phyloP scores from a whole-genome alignment of 2,329 filamentous ascomycete species.

The Plectosphaerella sp. region DNA sequence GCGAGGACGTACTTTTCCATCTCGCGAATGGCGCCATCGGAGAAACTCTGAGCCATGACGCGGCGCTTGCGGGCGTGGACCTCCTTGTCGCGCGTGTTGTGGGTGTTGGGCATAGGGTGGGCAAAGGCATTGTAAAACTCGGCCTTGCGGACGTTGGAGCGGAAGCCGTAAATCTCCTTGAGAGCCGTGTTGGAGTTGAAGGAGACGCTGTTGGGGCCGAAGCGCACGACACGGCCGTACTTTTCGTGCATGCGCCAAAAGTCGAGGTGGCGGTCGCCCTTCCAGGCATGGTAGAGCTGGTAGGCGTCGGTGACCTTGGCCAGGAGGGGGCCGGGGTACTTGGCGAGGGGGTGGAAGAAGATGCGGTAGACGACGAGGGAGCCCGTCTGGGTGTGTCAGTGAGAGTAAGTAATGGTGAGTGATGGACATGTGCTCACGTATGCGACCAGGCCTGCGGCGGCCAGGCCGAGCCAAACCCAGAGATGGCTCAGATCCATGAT shows the following conservation, averaged over 20 bases:
- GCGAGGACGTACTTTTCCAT: slow-evolving; percentile 64
- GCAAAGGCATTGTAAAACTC: slow-evolving; percentile 72
- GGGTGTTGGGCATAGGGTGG: slow-evolving; percentile 67
- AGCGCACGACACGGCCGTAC: slow-evolving; percentile 70
- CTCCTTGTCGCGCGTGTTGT: slow-evolving; percentile 65
- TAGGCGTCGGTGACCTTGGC: slow-evolving; percentile 61
- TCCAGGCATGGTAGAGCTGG: slow-evolving; percentile 69
- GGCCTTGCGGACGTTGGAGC: slow-evolving; percentile 60
- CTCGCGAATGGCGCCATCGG: slow-evolving; percentile 59
- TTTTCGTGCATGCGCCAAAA: slow-evolving; percentile 66
- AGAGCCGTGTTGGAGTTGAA: slow-evolving; percentile 70
- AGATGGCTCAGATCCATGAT: slow-evolving; percentile 26
- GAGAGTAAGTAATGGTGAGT: too few relatives aligned
- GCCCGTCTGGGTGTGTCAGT: slow-evolving; percentile 23
- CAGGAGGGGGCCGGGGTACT: slow-evolving; percentile 60
- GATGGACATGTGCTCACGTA: slow-evolving; percentile 31
- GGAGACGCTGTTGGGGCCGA: slow-evolving; percentile 71
- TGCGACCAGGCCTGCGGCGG: slow-evolving; percentile 27
- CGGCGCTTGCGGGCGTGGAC: slow-evolving; percentile 67
- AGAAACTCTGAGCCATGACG: slow-evolving; percentile 69
- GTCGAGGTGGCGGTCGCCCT: slow-evolving; percentile 69
- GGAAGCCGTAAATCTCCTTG: slow-evolving; percentile 62
- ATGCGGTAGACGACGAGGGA: slow-evolving; percentile 50
- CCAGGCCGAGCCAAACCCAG: slow-evolving; percentile 32
- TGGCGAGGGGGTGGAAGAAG: slow-evolving; percentile 60